phyloP scores from a whole-genome alignment of 768 basidiomycete genomes.

The Calocybe indica region DNA sequence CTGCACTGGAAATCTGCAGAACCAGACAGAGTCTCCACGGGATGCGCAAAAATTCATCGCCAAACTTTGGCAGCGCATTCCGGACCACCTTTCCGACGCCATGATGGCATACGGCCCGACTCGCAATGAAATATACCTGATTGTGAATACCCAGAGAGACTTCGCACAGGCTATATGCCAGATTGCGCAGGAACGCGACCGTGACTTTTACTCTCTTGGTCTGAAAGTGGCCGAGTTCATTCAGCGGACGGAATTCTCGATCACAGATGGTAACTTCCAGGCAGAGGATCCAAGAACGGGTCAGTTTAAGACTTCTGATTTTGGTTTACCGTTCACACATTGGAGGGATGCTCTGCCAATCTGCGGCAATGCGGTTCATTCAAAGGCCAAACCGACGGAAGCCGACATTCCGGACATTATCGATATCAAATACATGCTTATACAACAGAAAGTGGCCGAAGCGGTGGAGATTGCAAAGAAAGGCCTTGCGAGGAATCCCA shows the following conservation, averaged over 20 bases:
- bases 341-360: slow-evolving; percentile 56
- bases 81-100: slow-evolving; percentile 38
- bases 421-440: slow-evolving; percentile 54
- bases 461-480: slow-evolving; percentile 41
- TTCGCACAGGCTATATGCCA: slow-evolving; percentile 51
- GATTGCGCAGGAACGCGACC: slow-evolving; percentile 38
- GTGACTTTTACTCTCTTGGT: slow-evolving; percentile 47
- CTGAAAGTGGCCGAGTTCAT: slow-evolving; percentile 43
- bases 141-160: slow-evolving; percentile 31
- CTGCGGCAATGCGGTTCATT: slow-evolving; percentile 52
- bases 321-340: slow-evolving; percentile 54
- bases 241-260: slow-evolving; percentile 53
- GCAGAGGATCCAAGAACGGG: slow-evolving; percentile 37
- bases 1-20: slow-evolving; percentile 39
- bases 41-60: slow-evolving; percentile 45
- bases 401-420: slow-evolving; percentile 56
- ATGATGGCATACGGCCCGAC: slow-evolving; percentile 42
- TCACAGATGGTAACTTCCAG: slow-evolving; percentile 51
- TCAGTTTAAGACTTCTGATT: slow-evolving; percentile 27
- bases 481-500: slow-evolving; percentile 47
- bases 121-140: slow-evolving; percentile 42
- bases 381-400: slow-evolving; percentile 32
- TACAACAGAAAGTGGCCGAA: slow-evolving; percentile 40
- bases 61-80: slow-evolving; percentile 34
- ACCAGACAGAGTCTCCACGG: slow-evolving; percentile 32